Evolutionary conservation across 2,329 filamentous ascomycete species (phyloP).

Genomic region (Ophiosphaerella korrae): DNA sequence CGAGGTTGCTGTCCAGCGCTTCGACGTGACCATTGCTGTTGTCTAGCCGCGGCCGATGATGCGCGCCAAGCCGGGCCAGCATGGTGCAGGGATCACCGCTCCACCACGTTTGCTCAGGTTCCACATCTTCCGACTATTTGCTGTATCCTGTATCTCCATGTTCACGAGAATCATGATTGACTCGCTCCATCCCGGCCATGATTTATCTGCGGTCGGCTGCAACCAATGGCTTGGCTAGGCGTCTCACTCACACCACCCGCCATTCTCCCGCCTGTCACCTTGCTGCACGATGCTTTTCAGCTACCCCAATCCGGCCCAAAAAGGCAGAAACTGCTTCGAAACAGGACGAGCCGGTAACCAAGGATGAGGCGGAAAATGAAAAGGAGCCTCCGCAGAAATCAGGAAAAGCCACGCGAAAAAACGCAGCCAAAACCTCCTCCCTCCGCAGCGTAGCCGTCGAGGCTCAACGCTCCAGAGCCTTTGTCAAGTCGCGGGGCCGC

Average conservation of each 20-base stretch:
- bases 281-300: slow-evolving; percentile 23
- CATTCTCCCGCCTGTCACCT: slow-evolving; percentile 7
- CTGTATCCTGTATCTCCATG: neutral
- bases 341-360: slow-evolving; percentile 17
- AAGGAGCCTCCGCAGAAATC: slow-evolving; percentile 13
- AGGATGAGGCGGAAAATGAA: slow-evolving; percentile 9
- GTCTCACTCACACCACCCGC: slow-evolving; percentile 20
- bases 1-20: slow-evolving; percentile 21
- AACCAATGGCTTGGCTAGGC: slow-evolving; percentile 27
- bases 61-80: slow-evolving; percentile 26
- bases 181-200: slow-evolving; percentile 28
- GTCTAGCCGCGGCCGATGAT: slow-evolving; percentile 28
- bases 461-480: slow-evolving; percentile 68
- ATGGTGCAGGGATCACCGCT: slow-evolving; percentile 19
- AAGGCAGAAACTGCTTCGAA: slow-evolving; percentile 34
- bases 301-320: slow-evolving; percentile 14
- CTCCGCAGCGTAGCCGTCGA: slow-evolving; percentile 85
- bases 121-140: slow-evolving; percentile 6
- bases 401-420: slow-evolving; percentile 34
- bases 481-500: slow-evolving; percentile 56
- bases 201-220: slow-evolving; percentile 25
- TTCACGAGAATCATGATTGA: slow-evolving; percentile 22
- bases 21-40: slow-evolving; percentile 5
- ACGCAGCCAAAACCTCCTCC: slow-evolving; percentile 58
- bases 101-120: slow-evolving; percentile 8